A percentile compares a stretch with the other conserved stretches of the same genome.
These are phyloP conservation scores for Colletotrichum sp. DNA, from an alignment of 2,329 filamentous ascomycete species.

Conservation along the genomic window DNA sequence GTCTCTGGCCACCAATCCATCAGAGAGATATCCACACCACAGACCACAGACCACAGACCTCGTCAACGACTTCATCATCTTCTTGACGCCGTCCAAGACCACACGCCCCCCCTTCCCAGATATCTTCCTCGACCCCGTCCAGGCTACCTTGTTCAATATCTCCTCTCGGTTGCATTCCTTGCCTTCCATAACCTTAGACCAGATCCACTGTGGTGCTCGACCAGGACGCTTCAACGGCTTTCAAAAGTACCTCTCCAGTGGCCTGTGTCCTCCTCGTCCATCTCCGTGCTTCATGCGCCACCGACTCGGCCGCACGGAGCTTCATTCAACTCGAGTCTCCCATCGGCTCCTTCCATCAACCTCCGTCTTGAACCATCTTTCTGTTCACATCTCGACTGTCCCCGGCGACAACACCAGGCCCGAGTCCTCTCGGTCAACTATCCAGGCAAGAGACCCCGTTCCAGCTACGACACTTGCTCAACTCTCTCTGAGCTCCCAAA, in stretches of 20 bases:
- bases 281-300: slow-evolving; percentile 1
- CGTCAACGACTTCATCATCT: neutral
- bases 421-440: neutral
- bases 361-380: neutral
- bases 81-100: neutral
- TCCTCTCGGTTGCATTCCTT: neutral
- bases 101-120: neutral
- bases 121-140: neutral
- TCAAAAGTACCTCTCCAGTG: neutral
- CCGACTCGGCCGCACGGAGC: neutral
- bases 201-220: neutral
- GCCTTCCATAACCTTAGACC: neutral
- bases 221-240: neutral
- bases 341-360: neutral
- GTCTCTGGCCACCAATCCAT: neutral
- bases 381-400: neutral
- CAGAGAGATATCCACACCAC: neutral
- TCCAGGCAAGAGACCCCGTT: neutral
- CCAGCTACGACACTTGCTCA: neutral
- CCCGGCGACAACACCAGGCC: neutral
- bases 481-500: neutral
- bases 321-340: neutral
- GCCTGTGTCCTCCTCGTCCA: neutral
- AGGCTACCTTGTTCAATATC: neutral
- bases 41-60: neutral